Evolutionary conservation across 2,329 filamentous ascomycete genomes (phyloP).

Genomic region (Fusarium redolens): DNA sequence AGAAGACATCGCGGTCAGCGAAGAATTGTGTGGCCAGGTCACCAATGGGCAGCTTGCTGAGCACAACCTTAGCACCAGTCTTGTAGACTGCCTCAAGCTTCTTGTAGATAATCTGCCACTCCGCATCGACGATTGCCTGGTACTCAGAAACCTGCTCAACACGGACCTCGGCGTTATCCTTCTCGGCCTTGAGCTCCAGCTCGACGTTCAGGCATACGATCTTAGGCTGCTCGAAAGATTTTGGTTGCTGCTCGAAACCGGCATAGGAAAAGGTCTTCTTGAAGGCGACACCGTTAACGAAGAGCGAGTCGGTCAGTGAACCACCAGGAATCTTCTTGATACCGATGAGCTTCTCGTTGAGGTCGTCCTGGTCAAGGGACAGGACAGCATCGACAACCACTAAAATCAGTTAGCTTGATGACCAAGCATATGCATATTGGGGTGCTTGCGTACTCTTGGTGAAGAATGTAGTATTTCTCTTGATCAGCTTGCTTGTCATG

Average conservation of each 20-base stretch:
- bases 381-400: slow-evolving; percentile 98
- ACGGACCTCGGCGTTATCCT: slow-evolving; percentile 98
- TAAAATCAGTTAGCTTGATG: slow-evolving; percentile 54
- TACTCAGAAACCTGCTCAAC: slow-evolving; percentile 99
- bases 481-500: slow-evolving; percentile 99
- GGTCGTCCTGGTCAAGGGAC: slow-evolving; percentile 93
- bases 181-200: slow-evolving; percentile 97
- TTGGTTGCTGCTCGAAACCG: slow-evolving; percentile 99
- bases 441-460: slow-evolving; percentile 79
- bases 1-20: slow-evolving; percentile 98
- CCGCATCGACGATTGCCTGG: slow-evolving; percentile 98
- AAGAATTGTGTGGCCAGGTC: slow-evolving; percentile 98
- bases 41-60: slow-evolving; percentile 96
- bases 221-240: slow-evolving; percentile 92
- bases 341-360: slow-evolving; percentile 98
- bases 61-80: slow-evolving; percentile 95
- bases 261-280: slow-evolving; percentile 99
- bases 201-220: slow-evolving; percentile 98
- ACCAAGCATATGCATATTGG: neutral
- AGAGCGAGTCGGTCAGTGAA: slow-evolving; percentile 93
- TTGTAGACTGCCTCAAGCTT: slow-evolving; percentile 96
- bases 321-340: slow-evolving; percentile 98
- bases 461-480: slow-evolving; percentile 96
- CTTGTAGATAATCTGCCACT: slow-evolving; percentile 99
- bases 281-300: slow-evolving; percentile 98